Evolutionary conservation across 805 yeast genomes (phyloP), one percentile per base, ranked within the genome.

Genomic region (Barnettozyma pratensis): DNA sequence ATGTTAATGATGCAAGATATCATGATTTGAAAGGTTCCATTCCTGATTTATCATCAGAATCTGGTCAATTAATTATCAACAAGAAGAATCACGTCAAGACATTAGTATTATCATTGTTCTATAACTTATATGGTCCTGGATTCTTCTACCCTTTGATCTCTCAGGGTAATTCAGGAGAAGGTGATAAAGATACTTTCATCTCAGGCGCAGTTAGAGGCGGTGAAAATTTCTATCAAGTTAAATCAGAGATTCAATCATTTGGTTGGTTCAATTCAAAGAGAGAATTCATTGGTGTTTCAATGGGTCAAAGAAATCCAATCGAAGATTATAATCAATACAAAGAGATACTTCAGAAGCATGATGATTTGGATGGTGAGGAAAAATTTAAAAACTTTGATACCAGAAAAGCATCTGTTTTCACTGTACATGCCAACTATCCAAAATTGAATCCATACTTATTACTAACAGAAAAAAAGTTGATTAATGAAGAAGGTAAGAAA

Each of bases 81-180:
- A 85, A 83, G 58, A 68, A 74, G 8, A 64, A 70, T 2, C 92
- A 85, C 58, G 58, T 81, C 46, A 74, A 72, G 50, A 81, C 88
- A 0, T 61, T 85, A 41, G 60, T 83, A 29, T 64, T 85, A 42
- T 71, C 86, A 3, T 67, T 80, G 38, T 85, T 83, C 63, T 85
- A 85, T 62, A 85, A 85, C 55, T 64, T 80, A 1, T 69, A 71
- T 62, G 91, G 92, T 0, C 89, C 89, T 1, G 64, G 71, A 7
- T 80, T 75, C 66, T 85, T 79, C 62, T 85, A 85, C 57, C 84
- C 83, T 9, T 64, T 85, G 49, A 70, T 85, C 54, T 77, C 87
- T 0, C 91, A 84, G 59, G 88, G 88, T 4, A 72, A 80, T 28
- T 81, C 88, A 1, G 92, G 92, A 29, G 86, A 85, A 68, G 91